These are phyloP conservation scores for Lagenaria siceraria DNA, from an alignment of 306 rosid genomes.

Conservation along the genomic window DNA sequence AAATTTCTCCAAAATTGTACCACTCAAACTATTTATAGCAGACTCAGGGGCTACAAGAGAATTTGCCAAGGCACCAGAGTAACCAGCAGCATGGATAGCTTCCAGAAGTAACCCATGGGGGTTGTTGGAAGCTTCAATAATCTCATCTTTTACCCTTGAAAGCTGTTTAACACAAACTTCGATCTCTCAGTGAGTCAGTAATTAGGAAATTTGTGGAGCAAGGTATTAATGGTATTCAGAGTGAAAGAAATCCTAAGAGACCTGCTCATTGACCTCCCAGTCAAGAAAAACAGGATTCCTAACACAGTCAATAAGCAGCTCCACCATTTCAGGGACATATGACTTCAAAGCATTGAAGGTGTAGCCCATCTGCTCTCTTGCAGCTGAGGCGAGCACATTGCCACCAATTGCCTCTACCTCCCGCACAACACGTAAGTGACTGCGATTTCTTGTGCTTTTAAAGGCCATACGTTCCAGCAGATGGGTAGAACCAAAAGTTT, in stretches of 20 bases:
- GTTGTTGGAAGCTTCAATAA: conserved; percentile 61
- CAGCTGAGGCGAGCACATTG: conserved; percentile 69
- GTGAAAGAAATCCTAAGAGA: conserved; percentile 10
- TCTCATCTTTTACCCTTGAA: conserved; percentile 62
- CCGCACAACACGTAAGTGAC: conserved; percentile 75
- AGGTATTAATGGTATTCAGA: neutral
- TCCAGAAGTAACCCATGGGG: conserved; percentile 81
- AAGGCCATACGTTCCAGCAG: conserved; percentile 86
- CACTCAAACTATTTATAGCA: conserved; percentile 41
- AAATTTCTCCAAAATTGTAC: conserved; percentile 65
- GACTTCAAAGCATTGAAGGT: conserved; percentile 80
- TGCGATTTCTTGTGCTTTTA: conserved; percentile 70
- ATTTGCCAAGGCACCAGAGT: conserved; percentile 78
- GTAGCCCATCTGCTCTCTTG: conserved; percentile 92
- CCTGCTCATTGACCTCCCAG: conserved; percentile 96
- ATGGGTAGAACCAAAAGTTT: conserved; percentile 64
- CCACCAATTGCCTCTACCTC: conserved; percentile 97
- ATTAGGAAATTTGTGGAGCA: neutral
- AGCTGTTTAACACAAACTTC: conserved; percentile 29
- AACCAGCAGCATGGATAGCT: conserved; percentile 80
- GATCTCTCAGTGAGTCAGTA: neutral
- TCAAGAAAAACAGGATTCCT: conserved; percentile 81
- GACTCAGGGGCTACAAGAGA: conserved; percentile 73
- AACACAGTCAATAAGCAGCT: conserved; percentile 66
- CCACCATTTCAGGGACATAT: conserved; percentile 85